Evolutionary conservation across 139 green algal species (phyloP).

Genomic region (Edaphochlamys debaryana): DNA sequence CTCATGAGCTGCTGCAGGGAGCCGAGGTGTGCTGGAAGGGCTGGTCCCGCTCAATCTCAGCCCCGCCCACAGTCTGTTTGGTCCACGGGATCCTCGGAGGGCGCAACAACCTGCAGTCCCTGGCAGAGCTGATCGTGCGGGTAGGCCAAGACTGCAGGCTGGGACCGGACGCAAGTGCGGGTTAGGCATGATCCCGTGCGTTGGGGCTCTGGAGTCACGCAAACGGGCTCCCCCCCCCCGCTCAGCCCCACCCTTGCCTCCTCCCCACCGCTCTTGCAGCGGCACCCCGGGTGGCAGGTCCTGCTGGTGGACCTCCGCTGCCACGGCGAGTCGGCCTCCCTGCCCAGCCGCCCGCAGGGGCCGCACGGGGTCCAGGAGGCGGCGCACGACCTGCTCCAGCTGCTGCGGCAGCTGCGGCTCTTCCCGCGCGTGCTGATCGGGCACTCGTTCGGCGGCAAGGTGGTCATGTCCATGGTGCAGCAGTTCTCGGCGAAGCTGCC

Average conservation of each 20-base stretch:
- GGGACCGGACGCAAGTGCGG: no score
- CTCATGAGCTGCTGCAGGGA: neutral
- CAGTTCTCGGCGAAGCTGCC: conserved; percentile 84
- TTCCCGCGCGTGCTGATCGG: conserved; percentile 92
- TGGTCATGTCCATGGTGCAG: conserved; percentile 90
- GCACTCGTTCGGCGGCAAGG: conserved; percentile 94
- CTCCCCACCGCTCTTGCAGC: neutral
- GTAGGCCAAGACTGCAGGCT: conserved; percentile 29
- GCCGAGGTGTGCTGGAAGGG: neutral
- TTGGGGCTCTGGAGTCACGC: no score
- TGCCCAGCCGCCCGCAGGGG: conserved; percentile 2
- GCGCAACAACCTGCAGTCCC: conserved; percentile 85
- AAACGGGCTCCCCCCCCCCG: no score
- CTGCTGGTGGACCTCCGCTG: conserved; percentile 93
- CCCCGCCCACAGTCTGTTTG: conserved; percentile 88
- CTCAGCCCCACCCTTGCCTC: no score
- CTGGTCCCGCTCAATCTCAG: neutral
- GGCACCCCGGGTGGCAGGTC: conserved; percentile 66
- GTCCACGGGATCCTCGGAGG: conserved; percentile 95
- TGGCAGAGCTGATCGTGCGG: conserved; percentile 80
- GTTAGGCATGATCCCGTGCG: no score
- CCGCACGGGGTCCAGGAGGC: conserved; percentile 68
- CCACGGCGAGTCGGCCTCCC: conserved; percentile 85
- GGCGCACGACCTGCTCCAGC: conserved; percentile 75
- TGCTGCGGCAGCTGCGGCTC: conserved; percentile 84